A percentile compares a stretch with the other conserved stretches of the same genome.
phyloP scores from a whole-genome alignment of 2,329 filamentous ascomycete genomes.

The Cryphonectria japonica region DNA sequence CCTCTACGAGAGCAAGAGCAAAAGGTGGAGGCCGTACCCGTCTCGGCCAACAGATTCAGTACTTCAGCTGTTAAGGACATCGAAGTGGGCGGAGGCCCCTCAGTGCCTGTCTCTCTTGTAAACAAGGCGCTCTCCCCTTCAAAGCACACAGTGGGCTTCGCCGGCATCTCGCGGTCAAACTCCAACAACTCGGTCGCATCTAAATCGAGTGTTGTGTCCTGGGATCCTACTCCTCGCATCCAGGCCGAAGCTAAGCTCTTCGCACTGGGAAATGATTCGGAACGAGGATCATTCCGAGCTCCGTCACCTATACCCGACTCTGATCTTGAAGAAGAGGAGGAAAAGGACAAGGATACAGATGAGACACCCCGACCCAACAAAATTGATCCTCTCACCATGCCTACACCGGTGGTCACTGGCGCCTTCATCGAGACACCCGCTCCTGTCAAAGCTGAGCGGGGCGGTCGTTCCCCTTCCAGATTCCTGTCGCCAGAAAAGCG shows the following conservation, averaged over 20 bases:
- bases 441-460: conserved; percentile 46
- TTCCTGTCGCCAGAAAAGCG: conserved; percentile 12
- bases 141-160: conserved; percentile 52
- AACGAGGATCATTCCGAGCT: conserved; percentile 57
- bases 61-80: conserved; percentile 7
- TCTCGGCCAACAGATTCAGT: background rate
- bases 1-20: conserved; percentile 29
- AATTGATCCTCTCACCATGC: conserved; percentile 51
- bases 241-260: conserved; percentile 61
- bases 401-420: conserved; percentile 58
- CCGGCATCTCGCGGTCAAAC: conserved; percentile 35
- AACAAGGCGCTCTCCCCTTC: conserved; percentile 28
- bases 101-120: background rate
- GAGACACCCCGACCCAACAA: conserved; percentile 53
- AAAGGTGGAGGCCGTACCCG: conserved; percentile 17
- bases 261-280: conserved; percentile 60
- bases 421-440: conserved; percentile 62
- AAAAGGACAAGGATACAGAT: conserved; percentile 38
- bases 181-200: conserved; percentile 27
- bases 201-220: conserved; percentile 24
- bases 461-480: conserved; percentile 22
- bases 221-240: conserved; percentile 60
- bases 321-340: conserved; percentile 29
- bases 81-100: background rate
- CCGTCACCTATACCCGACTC: conserved; percentile 48